Base-by-base conservation (phyloP, 257 asterid species). In the Ehretia macrophylla region DNA sequence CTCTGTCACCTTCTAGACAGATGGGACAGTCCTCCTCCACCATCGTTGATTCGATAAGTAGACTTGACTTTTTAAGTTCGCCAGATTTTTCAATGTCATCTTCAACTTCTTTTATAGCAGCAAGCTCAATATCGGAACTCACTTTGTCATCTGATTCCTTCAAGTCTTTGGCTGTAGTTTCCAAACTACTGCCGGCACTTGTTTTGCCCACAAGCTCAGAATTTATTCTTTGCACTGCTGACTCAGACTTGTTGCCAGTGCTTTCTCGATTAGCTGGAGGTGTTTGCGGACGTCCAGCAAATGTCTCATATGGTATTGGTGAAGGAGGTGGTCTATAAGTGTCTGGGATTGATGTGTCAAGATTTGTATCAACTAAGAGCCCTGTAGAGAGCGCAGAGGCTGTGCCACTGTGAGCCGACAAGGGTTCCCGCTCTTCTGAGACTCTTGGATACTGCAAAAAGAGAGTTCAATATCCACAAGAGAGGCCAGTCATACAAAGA, bases 11-110 rank as follows among this genome's bases (percentile, higher is more conserved):
- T 82, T 91, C 98, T 51, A 91, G 86, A 77, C 98, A 91, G 69
- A 84, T 91, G 64, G 96, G 98, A 55, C 98, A 91, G 23, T 85
- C 95, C 80, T 90, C 97, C 40, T 83, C 90, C 67, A 54, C 72
- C 67, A 81, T 70, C 11, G 75, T 55, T 54, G 73, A 68, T 56
- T 74, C 38, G 23, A 61, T 44, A 64, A 78, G 69, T 60, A 72
- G 68, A 47, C 56, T 70, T 42, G 85, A 62, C 78, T 86, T 86
- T 64, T 86, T 83, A 38, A 84, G 77, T 17, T 85, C 88, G 4
- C 66, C 84, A 44, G 87, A 70, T 5, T 80, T 64, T 64, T 80
- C 75, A 17, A 63, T 50, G 14, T 70, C 86, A 66, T 80, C 81
- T 32, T 76, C 83, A 56, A 68, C 74, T 58, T 79, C 92, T 65